Conservation (phyloP, 2,329 filamentous ascomycete genomes). For the Arthrobotrys entomopaga region DNA sequence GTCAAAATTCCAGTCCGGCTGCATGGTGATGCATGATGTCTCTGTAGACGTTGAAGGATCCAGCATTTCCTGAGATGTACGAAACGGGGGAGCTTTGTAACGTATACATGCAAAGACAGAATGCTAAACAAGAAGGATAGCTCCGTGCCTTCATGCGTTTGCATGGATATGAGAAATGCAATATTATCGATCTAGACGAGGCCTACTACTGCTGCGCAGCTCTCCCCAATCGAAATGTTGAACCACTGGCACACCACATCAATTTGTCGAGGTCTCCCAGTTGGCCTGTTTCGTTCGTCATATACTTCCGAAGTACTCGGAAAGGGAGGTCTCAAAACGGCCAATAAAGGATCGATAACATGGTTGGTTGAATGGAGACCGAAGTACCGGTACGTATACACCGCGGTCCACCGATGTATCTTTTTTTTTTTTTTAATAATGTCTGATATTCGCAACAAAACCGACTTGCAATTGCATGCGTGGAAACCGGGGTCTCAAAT, state of each 20-base stretch:
- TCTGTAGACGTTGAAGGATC: neutral
- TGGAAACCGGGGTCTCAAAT: neutral
- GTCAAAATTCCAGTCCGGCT: slow-evolving; percentile 10
- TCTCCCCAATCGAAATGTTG: slow-evolving; percentile 2
- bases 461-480: neutral
- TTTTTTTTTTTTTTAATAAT: no score
- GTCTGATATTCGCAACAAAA: slow-evolving; percentile 25
- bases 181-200: neutral
- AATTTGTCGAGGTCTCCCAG: neutral
- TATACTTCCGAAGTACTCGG: slow-evolving; percentile 30
- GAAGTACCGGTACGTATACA: neutral
- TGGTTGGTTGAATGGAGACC: neutral
- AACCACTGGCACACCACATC: slow-evolving; percentile 6
- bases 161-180: slow-evolving; percentile 2
- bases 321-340: neutral
- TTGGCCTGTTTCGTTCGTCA: slow-evolving; percentile 17
- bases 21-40: slow-evolving; percentile 40
- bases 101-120: neutral
- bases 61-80: no score
- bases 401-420: no score
- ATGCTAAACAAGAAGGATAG: no score
- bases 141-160: neutral
- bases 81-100: no score
- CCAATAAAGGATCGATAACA: neutral
- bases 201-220: neutral